These are phyloP conservation scores for Penicillium freii DNA, from an alignment of 2,329 filamentous ascomycete species.

Conservation along the genomic window DNA sequence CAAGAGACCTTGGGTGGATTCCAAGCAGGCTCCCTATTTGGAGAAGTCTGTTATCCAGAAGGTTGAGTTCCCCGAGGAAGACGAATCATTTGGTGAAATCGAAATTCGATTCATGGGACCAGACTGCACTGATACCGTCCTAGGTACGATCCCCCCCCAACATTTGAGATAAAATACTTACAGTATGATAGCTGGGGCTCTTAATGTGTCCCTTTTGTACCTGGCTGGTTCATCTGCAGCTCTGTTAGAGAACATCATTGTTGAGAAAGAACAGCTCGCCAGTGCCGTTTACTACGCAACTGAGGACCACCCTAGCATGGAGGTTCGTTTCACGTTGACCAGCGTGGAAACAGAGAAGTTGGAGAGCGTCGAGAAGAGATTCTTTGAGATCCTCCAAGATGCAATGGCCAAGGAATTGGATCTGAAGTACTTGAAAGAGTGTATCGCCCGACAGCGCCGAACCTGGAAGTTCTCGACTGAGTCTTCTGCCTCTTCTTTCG, in stretches of 20 bases:
- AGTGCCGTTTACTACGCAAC: constrained; percentile 79
- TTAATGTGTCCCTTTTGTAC: constrained; percentile 79
- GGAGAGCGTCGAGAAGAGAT: constrained; percentile 75
- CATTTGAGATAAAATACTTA: constrained; percentile 17
- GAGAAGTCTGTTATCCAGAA: constrained; percentile 70
- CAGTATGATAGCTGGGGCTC: constrained; percentile 57
- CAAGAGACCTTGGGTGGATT: constrained; percentile 87
- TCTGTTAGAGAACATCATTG: constrained; percentile 83
- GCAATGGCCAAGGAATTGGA: constrained; percentile 76
- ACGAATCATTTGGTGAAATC: constrained; percentile 89
- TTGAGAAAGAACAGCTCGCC: constrained; percentile 88
- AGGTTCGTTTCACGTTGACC: constrained; percentile 82
- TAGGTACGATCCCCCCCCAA: constrained; percentile 42
- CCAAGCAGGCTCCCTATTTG: constrained; percentile 70
- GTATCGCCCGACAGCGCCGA: constrained; percentile 75
- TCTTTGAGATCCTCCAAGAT: constrained; percentile 79
- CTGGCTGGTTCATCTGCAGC: constrained; percentile 91
- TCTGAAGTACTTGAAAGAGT: constrained; percentile 86
- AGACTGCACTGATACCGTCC: constrained; percentile 67
- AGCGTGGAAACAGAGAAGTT: constrained; percentile 86
- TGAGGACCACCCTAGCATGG: constrained; percentile 74
- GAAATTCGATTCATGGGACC: constrained; percentile 85
- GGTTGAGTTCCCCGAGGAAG: constrained; percentile 92
- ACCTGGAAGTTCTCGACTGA: constrained; percentile 83
- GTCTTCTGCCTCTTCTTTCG: constrained; percentile 75